A percentile compares a stretch with the other conserved stretches of the same genome.
phyloP scores from a whole-genome alignment of 345 rosid species.

The Eucalyptus regnans region DNA sequence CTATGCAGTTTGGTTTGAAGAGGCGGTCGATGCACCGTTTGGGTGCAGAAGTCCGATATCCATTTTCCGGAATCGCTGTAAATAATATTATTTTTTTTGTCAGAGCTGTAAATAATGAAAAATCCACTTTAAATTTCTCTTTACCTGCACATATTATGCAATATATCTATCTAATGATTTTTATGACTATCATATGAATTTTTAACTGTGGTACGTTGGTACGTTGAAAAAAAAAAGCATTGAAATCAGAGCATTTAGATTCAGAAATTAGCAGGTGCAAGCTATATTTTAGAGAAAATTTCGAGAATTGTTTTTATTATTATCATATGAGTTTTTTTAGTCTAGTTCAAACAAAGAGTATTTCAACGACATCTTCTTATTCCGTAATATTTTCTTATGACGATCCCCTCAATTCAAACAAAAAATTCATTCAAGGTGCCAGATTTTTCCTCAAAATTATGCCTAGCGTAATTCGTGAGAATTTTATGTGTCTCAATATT shows the following conservation, averaged over 20 bases:
- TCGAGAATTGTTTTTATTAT: not conserved
- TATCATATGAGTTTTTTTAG: not conserved
- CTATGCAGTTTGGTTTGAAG: not conserved
- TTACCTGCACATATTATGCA: not conserved
- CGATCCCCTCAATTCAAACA: not conserved
- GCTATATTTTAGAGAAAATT: not conserved
- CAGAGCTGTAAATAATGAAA: not conserved
- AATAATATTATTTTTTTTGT: not conserved
- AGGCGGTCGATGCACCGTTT: not conserved
- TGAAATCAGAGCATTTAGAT: not conserved
- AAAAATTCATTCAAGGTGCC: not conserved
- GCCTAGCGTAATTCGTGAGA: accelerated
- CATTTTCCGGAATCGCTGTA: not conserved
- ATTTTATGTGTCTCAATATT: not conserved
- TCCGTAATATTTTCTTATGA: not conserved
- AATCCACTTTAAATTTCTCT: not conserved
- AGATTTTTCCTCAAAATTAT: not conserved
- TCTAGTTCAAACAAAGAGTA: not conserved
- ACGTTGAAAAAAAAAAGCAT: not conserved
- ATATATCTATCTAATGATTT: not conserved
- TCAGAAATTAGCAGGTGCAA: not conserved
- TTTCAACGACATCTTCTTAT: not conserved
- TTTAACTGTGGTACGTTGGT: not conserved
- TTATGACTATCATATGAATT: not conserved
- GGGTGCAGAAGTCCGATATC: not conserved